phyloP scores from a whole-genome alignment of 495 filamentous ascomycete species.

The Astrothelium subdiscretum region DNA sequence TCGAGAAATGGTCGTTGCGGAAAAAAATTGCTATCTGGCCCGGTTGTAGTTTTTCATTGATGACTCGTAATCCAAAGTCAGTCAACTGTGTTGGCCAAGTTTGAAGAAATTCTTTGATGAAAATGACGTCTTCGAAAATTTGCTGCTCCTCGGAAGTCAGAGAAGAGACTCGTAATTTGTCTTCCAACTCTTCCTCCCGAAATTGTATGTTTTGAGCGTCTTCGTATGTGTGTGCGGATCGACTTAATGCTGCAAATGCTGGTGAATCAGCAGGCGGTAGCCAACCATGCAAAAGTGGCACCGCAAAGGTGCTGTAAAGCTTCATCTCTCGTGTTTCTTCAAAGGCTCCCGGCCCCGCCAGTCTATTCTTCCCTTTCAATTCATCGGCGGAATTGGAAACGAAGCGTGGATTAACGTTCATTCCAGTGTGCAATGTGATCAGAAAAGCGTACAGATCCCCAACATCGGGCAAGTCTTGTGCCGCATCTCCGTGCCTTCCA shows the following conservation, averaged over 20 bases:
- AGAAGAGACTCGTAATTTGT: conserved; percentile 50
- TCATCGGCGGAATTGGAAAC: conserved; percentile 37
- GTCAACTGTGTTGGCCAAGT: conserved; percentile 80
- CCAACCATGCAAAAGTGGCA: conserved; percentile 94
- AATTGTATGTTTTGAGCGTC: conserved; percentile 82
- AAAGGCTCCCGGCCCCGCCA: conserved; percentile 47
- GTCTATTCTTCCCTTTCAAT: not conserved
- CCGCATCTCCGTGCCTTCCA: conserved; percentile 36
- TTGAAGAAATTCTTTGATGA: conserved; percentile 69
- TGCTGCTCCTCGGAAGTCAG: conserved; percentile 47
- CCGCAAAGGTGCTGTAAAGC: conserved; percentile 73
- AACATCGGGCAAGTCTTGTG: conserved; percentile 65
- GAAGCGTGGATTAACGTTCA: conserved; percentile 95
- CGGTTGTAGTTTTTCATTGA: conserved; percentile 51
- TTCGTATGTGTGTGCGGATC: conserved; percentile 72
- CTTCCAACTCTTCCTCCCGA: conserved; percentile 74
- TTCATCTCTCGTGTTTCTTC: conserved; percentile 71
- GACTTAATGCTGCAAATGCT: conserved; percentile 53
- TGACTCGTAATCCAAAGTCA: conserved; percentile 59
- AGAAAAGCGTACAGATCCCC: conserved; percentile 78
- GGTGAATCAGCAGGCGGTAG: conserved; percentile 52
- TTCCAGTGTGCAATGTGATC: conserved; percentile 81
- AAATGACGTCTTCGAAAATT: conserved; percentile 64
- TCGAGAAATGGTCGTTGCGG: conserved; percentile 93
- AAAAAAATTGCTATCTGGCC: conserved; percentile 81